phyloP scores from a whole-genome alignment of 179 eudicot species.

The Vitellaria paradoxa region DNA sequence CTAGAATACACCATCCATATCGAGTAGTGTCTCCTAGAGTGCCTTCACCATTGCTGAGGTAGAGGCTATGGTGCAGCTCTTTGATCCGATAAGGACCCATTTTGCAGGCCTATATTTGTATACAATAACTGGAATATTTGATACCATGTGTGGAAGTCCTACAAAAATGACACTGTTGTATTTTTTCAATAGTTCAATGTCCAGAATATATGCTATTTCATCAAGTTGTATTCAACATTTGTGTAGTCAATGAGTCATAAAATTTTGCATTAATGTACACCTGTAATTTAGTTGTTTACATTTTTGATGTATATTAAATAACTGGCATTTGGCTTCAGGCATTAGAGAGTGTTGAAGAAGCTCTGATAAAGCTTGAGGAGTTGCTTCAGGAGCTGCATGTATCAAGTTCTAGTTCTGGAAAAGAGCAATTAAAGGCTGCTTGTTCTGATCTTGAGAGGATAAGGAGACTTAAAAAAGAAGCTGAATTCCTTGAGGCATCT shows the following conservation, averaged over 20 bases:
- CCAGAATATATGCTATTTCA: too few species aligned
- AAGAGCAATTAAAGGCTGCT: constrained; percentile 96
- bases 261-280: neutral
- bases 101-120: too few species aligned
- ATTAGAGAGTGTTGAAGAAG: constrained; percentile 89
- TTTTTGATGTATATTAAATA: neutral
- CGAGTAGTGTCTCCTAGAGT: too few species aligned
- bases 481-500: constrained; percentile 98
- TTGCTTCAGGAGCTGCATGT: constrained; percentile 97
- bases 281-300: neutral
- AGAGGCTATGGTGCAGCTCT: too few species aligned
- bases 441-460: constrained; percentile 98
- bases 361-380: constrained; percentile 74
- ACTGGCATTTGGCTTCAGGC: constrained; percentile 47
- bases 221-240: too few species aligned
- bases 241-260: too few species aligned
- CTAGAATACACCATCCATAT: too few species aligned
- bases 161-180: too few species aligned
- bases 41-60: too few species aligned
- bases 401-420: constrained; percentile 79
- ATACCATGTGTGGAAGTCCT: too few species aligned
- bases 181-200: neutral
- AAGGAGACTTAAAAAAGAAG: constrained; percentile 96
- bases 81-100: too few species aligned
- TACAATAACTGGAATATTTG: too few species aligned